These are phyloP conservation scores for Clarireedia hainanense DNA, from an alignment of 2,329 filamentous ascomycete species.

Conservation along the genomic window DNA sequence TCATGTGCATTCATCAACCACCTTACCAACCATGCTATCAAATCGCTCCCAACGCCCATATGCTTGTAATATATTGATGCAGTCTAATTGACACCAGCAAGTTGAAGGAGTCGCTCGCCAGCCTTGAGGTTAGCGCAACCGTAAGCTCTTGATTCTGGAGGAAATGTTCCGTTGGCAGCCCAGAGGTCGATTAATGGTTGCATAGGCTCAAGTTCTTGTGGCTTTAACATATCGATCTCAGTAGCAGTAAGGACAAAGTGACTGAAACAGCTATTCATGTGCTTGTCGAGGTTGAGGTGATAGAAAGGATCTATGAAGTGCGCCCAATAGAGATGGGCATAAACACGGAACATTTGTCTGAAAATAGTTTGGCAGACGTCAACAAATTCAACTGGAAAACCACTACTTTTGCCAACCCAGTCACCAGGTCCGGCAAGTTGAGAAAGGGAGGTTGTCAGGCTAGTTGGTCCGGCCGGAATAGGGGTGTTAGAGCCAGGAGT, in stretches of 20 bases:
- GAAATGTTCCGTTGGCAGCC: conserved; percentile 82
- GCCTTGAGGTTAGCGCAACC: conserved; percentile 55
- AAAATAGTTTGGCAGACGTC: conserved; percentile 90
- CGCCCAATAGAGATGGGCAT: conserved; percentile 95
- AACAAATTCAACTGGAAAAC: conserved; percentile 85
- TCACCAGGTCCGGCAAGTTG: conserved; percentile 54
- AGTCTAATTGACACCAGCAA: conserved; percentile 15
- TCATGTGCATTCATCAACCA: conserved; percentile 9
- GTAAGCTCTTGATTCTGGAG: conserved; percentile 62
- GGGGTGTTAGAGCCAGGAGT: conserved; percentile 33
- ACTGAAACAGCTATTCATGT: conserved; percentile 80
- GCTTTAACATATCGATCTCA: conserved; percentile 74
- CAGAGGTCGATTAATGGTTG: conserved; percentile 88
- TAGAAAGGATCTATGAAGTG: conserved; percentile 84
- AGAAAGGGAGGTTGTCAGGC: conserved; percentile 46
- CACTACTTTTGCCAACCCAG: conserved; percentile 87
- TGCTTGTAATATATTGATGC: conserved; percentile 6
- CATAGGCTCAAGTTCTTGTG: conserved; percentile 92
- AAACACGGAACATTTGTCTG: conserved; percentile 97
- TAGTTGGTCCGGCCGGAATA: conserved; percentile 32
- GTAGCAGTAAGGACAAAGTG: conserved; percentile 78
- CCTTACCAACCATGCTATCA: conserved; percentile 6
- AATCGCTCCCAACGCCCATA: conserved; percentile 9
- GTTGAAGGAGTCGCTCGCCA: conserved; percentile 46
- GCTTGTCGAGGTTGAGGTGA: conserved; percentile 71